These are phyloP conservation scores for Xylaria intraflava DNA, from an alignment of 495 filamentous ascomycete species.

Conservation along the genomic window DNA sequence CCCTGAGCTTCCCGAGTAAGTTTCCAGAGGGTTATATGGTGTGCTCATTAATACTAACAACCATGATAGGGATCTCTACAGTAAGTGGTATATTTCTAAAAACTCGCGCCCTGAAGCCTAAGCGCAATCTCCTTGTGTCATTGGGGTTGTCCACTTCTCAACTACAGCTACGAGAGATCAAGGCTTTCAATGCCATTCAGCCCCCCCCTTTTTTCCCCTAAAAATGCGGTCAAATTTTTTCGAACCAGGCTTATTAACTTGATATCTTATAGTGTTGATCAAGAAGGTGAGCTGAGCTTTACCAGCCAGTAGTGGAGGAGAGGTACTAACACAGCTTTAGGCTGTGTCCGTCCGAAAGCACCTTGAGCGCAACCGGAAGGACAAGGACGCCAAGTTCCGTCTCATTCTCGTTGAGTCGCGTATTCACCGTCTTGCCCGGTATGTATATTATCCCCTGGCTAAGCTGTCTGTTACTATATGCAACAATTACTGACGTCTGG, in stretches of 20 bases:
- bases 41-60: slow-evolving; percentile 1
- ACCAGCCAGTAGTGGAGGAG: neutral
- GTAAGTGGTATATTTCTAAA: slow-evolving; percentile 1
- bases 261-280: slow-evolving; percentile 74
- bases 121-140: neutral
- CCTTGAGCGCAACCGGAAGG: slow-evolving; percentile 99
- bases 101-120: neutral
- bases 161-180: neutral
- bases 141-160: neutral
- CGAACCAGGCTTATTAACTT: slow-evolving; percentile 6
- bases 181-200: neutral
- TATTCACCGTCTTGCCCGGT: slow-evolving; percentile 93
- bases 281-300: slow-evolving; percentile 72
- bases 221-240: neutral
- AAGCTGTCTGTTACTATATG: neutral
- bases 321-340: slow-evolving; percentile 34
- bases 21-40: neutral
- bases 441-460: slow-evolving; percentile 9
- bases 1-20: slow-evolving; percentile 81
- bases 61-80: slow-evolving; percentile 53
- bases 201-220: neutral
- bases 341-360: slow-evolving; percentile 99
- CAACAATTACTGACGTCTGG: neutral
- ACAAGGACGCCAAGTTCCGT: slow-evolving; percentile 99
- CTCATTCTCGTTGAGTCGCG: slow-evolving; percentile 99